These are phyloP conservation scores for Teunomyces pallodes DNA, from an alignment of 805 yeast species.

Conservation along the genomic window DNA sequence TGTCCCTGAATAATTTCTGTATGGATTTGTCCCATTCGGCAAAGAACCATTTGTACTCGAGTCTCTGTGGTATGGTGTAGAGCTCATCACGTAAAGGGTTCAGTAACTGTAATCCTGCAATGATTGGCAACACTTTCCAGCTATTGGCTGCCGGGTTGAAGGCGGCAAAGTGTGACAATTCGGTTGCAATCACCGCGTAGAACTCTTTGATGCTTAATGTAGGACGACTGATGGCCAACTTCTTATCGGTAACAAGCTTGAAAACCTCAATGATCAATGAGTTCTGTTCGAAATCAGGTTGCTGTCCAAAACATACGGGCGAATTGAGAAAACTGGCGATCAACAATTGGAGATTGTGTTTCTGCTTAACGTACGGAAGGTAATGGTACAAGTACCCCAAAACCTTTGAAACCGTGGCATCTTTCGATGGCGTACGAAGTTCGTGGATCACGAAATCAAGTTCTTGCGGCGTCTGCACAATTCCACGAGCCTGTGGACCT, in stretches of 20 bases:
- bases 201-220: slow-evolving; percentile 44
- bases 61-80: slow-evolving; percentile 23
- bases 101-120: slow-evolving; percentile 45
- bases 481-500: slow-evolving; percentile 6
- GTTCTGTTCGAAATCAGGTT: slow-evolving; percentile 25
- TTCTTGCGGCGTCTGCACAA: slow-evolving; percentile 32
- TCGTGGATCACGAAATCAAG: slow-evolving; percentile 48
- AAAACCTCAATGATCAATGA: slow-evolving; percentile 48
- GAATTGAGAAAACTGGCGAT: slow-evolving; percentile 44
- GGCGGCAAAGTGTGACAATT: slow-evolving; percentile 28
- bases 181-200: slow-evolving; percentile 37
- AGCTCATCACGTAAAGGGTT: slow-evolving; percentile 32
- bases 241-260: slow-evolving; percentile 44
- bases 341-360: slow-evolving; percentile 44
- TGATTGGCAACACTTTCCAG: slow-evolving; percentile 49
- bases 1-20: slow-evolving; percentile 24
- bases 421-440: slow-evolving; percentile 37
- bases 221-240: slow-evolving; percentile 48
- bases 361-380: slow-evolving; percentile 48
- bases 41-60: slow-evolving; percentile 34
- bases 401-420: slow-evolving; percentile 28
- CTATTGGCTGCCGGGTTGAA: slow-evolving; percentile 28
- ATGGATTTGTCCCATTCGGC: slow-evolving; percentile 31
- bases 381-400: slow-evolving; percentile 51
- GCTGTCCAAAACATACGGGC: slow-evolving; percentile 32